phyloP scores from a whole-genome alignment of 306 rosid genomes.

The Sicyos edulis region DNA sequence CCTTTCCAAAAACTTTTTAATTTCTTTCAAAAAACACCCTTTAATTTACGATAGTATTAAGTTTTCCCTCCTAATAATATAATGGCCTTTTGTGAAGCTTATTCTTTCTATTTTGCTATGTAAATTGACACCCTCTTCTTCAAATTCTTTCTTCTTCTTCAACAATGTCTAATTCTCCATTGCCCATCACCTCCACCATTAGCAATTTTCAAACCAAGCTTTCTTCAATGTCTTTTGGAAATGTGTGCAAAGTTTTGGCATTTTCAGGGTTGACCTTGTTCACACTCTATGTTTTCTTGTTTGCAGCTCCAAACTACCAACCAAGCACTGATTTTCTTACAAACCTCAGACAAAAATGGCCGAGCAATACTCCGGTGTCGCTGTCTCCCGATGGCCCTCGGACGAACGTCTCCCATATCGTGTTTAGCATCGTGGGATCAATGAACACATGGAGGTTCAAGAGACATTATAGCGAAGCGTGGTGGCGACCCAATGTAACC shows the following conservation, averaged over 20 bases:
- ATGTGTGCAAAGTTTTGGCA: conserved; percentile 25
- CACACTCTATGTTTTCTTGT: conserved; percentile 24
- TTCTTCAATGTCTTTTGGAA: conserved; percentile 16
- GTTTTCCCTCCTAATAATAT: neutral
- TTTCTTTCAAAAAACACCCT: neutral
- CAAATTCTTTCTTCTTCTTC: neutral
- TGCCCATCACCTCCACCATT: neutral
- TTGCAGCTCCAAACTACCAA: conserved; percentile 20
- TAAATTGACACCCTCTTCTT: neutral
- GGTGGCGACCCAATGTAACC: conserved; percentile 43
- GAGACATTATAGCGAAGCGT: conserved; percentile 30
- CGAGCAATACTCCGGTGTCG: neutral
- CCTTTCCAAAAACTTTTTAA: neutral
- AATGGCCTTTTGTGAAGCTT: neutral
- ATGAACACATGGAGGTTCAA: conserved; percentile 40
- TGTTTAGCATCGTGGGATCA: conserved; percentile 36
- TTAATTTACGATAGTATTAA: neutral
- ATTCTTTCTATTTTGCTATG: neutral
- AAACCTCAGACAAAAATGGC: conserved; percentile 25
- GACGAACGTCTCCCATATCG: conserved; percentile 32
- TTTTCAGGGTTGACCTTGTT: conserved; percentile 26
- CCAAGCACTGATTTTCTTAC: conserved; percentile 21
- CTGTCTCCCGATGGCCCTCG: neutral
- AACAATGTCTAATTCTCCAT: conserved; percentile 25
- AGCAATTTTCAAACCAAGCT: conserved; percentile 17